These are phyloP conservation scores for Hyphopichia buzzinii DNA, from an alignment of 1,139 yeast genomes.

Conservation along the genomic window DNA sequence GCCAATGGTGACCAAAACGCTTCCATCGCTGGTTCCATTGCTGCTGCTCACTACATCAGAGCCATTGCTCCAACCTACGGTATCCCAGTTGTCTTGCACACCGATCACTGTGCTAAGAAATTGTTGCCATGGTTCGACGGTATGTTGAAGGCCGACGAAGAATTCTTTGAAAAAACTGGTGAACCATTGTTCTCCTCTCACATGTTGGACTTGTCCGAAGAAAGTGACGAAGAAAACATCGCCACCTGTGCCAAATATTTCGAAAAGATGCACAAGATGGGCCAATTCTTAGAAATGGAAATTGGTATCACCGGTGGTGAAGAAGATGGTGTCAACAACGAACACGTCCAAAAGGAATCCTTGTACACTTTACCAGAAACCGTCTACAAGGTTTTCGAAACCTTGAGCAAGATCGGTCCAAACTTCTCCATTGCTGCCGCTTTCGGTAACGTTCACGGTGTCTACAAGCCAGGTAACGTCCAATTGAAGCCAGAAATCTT, in stretches of 20 bases:
- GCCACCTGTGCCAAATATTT: conserved; percentile 93
- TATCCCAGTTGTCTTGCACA: conserved; percentile 94
- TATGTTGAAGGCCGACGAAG: conserved; percentile 95
- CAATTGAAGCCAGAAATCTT: conserved; percentile 88
- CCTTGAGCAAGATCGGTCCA: conserved; percentile 88
- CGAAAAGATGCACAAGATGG: conserved; percentile 88
- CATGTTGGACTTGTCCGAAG: conserved; percentile 98
- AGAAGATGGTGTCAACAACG: conserved; percentile 99
- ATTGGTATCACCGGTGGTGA: conserved; percentile 99
- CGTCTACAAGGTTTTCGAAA: conserved; percentile 86
- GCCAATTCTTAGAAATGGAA: conserved; percentile 99
- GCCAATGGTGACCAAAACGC: conserved; percentile 91
- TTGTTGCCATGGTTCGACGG: conserved; percentile 98
- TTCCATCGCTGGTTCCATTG: conserved; percentile 90
- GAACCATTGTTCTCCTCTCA: conserved; percentile 98
- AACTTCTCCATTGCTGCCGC: conserved; percentile 99
- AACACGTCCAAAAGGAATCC: conserved; percentile 80
- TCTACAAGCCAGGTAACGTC: conserved; percentile 99
- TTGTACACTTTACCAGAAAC: conserved; percentile 97
- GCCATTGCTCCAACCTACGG: conserved; percentile 95
- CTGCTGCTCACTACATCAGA: conserved; percentile 98
- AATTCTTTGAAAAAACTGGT: conserved; percentile 78
- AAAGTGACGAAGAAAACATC: conserved; percentile 93
- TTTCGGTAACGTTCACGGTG: conserved; percentile 99
- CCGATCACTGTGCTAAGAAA: conserved; percentile 99